These are phyloP conservation scores for Tripterygium wilfordii DNA, from an alignment of 177 flowering plant genomes.

Conservation along the genomic window DNA sequence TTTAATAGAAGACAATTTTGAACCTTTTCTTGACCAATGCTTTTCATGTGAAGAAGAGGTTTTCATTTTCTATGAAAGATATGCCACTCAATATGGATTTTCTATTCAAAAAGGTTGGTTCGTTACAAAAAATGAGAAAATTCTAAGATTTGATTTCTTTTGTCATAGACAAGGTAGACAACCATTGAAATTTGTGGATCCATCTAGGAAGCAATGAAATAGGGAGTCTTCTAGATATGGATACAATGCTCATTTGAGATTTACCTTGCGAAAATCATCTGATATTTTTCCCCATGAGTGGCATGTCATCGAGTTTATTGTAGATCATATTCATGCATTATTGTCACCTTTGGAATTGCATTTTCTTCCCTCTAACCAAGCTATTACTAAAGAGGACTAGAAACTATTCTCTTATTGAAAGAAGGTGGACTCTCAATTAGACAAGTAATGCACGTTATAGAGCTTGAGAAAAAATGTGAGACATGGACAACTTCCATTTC, in stretches of 20 bases:
- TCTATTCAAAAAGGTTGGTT: neutral
- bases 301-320: neutral
- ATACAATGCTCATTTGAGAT: neutral
- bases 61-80: neutral
- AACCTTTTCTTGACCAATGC: conserved; percentile 1
- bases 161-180: conserved; percentile 2
- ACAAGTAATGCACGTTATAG: conserved; percentile 2
- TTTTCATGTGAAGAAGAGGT: neutral
- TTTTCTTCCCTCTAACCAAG: neutral
- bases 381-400: neutral
- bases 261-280: neutral
- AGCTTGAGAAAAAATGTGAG: conserved; percentile 6
- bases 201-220: neutral
- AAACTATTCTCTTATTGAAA: neutral
- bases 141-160: neutral
- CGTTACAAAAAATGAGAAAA: neutral
- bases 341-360: neutral
- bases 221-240: neutral
- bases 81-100: neutral
- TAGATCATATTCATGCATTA: neutral
- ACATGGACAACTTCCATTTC: conserved; percentile 1
- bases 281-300: conserved; percentile 3
- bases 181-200: neutral
- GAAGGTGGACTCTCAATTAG: conserved; percentile 1
- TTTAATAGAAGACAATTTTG: neutral